phyloP scores from a whole-genome alignment of 768 basidiomycete genomes.

The Lentinula detonsa region DNA sequence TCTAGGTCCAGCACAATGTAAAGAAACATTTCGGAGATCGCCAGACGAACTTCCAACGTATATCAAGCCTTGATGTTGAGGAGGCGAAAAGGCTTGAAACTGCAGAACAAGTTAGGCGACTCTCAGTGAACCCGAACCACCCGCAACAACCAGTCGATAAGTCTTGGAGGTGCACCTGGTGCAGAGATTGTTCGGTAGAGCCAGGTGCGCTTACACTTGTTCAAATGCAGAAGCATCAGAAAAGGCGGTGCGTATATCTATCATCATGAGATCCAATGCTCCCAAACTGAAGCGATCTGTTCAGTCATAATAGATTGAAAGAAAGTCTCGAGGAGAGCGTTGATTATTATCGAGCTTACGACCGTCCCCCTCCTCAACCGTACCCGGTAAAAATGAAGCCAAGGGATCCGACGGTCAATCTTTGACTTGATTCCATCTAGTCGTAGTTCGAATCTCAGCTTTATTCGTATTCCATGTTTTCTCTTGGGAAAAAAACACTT shows the following conservation, averaged over 20 bases:
- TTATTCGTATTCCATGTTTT: neutral
- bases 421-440: neutral
- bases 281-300: neutral
- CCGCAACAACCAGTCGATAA: constrained; percentile 5
- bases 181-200: constrained; percentile 18
- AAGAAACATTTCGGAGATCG: constrained; percentile 23
- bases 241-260: neutral
- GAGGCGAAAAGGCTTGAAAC: constrained; percentile 16
- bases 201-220: constrained; percentile 15
- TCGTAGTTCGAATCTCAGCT: neutral
- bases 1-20: constrained; percentile 26
- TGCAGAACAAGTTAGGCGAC: constrained; percentile 10
- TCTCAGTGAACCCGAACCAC: neutral
- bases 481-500: no score
- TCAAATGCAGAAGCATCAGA: constrained; percentile 12
- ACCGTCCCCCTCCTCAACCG: neutral
- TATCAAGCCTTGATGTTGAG: constrained; percentile 17
- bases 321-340: neutral
- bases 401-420: neutral
- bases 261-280: neutral
- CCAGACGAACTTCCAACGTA: constrained; percentile 20
- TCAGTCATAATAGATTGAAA: neutral
- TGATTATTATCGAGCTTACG: neutral
- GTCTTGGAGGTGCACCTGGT: constrained; percentile 22
- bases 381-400: neutral